Evolutionary conservation across 1,284 basidiomycete species (phyloP), one percentile per base, ranked within the genome.

Genomic region (Gymnopus androsaceus): DNA sequence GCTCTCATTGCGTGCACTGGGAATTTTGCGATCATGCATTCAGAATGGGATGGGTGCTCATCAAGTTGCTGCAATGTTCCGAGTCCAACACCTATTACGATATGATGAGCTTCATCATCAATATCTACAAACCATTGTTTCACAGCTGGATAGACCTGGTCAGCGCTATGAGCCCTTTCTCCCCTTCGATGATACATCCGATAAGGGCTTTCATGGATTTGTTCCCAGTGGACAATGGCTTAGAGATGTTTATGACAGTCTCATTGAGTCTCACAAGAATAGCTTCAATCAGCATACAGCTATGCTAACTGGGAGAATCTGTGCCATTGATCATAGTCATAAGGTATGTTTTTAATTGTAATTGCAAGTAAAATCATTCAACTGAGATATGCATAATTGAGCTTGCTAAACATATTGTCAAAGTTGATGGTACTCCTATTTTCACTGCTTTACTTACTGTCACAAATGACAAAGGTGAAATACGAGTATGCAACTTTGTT

Each of bases 401-500:
- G 48, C 15, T 50, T 4, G 31, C 17, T 4, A 50, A 50, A 25
- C 48, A 50, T 38, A 50, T 50, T 38, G 48, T 33, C 6, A 37
- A 61, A 40, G 56, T 64, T 4, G 57, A 64, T 48, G 63, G 64
- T 4, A 59, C 57, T 4, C 55, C 55, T 9, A 55, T 67, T 4
- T 67, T 64, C 37, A 60, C 38, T 27, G 64, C 51, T 0, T 38
- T 64, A 4, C 57, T 65, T 21, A 64, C 63, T 3, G 57, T 65
- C 2, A 64, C 62, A 1, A 67, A 67, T 48, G 60, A 67, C 42
- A 51, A 51, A 31, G 63, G 63, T 9, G 60, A 65, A 34, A 66
- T 66, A 23, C 46, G 60, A 17, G 59, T 64, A 9, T 59, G 51
- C 30, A 55, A 50, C 21, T 54, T 66, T 40, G 60, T 64, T 1